Evolutionary conservation across 805 yeast genomes (phyloP), one percentile per base, ranked within the genome.

Genomic region (Metschnikowia borealis): DNA sequence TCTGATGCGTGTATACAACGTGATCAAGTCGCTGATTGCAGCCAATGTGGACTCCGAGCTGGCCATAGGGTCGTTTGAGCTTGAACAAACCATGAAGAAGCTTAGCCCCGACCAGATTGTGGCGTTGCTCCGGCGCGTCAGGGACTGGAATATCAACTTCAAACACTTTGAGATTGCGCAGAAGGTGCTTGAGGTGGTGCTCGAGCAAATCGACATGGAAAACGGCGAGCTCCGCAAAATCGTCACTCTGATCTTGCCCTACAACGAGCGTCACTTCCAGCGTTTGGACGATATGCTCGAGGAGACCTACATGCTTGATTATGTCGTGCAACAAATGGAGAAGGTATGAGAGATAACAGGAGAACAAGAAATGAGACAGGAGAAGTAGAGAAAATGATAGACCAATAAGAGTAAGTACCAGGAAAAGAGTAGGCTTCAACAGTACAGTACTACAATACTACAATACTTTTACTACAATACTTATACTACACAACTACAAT

Each of bases 141-240:
- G 97, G 59, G 96, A 89, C 63, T 94, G 99, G 99, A 94, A 94
- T 65, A 85, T 95, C 41, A 92, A 89, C 66, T 86, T 88, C 47
- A 82, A 83, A 61, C 83, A 89, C 35, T 88, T 88, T 62, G 82
- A 79, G 46, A 79, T 89, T 49, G 87, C 96, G 11, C 99, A 92
- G 68, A 83, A 82, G 51, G 69, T 90, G 38, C 75, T 92, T 47
- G 76, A 80, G 55, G 84, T 87, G 21, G 68, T 92, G 33, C 70
- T 94, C 52, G 68, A 71, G 38, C 74, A 73, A 43, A 81, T 81
- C 57, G 71, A 77, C 18, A 71, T 85, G 31, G 82, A 81, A 17
- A 74, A 74, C 49, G 83, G 83, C 4, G 91, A 90, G 1, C 71
- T 89, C 55, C 78, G 85, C 68, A 76, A 74, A 40, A 69, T 83